Evolutionary conservation across 192 early-diverging fungal species (phyloP).

Genomic region (Backusella psychrophila): DNA sequence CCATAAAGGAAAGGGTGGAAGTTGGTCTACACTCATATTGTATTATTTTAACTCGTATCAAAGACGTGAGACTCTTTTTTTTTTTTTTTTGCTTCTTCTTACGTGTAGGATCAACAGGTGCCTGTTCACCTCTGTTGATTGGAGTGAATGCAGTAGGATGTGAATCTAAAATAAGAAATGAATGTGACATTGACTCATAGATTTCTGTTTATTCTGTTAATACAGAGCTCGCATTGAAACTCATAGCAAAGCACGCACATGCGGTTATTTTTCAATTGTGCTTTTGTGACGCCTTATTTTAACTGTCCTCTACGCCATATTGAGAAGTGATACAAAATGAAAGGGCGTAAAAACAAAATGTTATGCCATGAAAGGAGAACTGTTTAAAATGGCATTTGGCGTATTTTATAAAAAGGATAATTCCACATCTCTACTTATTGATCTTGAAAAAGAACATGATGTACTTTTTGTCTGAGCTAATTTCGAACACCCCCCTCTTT

Average conservation of each 20-base stretch:
- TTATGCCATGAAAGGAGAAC: not conserved
- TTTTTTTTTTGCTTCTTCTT: not conserved
- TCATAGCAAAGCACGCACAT: not conserved
- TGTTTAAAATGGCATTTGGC: not conserved
- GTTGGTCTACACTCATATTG: not conserved
- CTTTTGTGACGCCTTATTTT: not conserved
- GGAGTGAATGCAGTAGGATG: not conserved
- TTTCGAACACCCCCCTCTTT: not conserved
- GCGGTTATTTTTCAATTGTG: not conserved
- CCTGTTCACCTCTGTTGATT: not conserved
- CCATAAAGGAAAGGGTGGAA: constrained; percentile 27
- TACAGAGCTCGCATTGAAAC: not conserved
- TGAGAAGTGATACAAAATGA: not conserved
- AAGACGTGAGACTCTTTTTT: not conserved
- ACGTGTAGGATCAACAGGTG: not conserved
- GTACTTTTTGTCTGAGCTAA: not conserved
- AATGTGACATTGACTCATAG: not conserved
- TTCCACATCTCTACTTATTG: not conserved
- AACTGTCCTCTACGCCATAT: not conserved
- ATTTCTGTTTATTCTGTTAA: not conserved
- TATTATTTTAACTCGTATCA: not conserved
- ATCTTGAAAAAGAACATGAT: not conserved
- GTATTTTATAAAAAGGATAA: not conserved
- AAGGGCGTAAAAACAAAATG: not conserved
- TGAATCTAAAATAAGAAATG: constrained; percentile 7